phyloP scores from a whole-genome alignment of 2,329 filamentous ascomycete species.

The Fonsecaea multimorphosa region DNA sequence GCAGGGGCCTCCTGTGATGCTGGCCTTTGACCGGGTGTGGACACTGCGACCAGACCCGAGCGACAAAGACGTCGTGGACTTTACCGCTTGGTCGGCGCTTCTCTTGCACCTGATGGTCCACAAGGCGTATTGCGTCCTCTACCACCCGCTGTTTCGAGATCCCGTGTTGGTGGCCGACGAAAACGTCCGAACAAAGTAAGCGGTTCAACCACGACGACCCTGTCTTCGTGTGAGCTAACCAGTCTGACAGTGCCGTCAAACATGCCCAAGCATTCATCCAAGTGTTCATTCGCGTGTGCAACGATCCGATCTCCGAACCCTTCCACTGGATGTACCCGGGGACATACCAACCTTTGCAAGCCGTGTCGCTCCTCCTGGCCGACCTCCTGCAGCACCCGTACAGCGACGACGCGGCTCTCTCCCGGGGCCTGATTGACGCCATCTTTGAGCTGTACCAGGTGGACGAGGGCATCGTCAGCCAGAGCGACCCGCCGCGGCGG shows the following conservation, averaged over 20 bases:
- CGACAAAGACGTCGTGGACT: constrained; percentile 31
- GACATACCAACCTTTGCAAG: constrained; percentile 39
- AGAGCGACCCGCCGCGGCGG: constrained; percentile 28
- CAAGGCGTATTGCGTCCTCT: constrained; percentile 39
- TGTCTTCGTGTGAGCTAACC: background rate
- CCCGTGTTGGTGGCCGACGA: constrained; percentile 17
- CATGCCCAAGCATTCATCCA: constrained; percentile 39
- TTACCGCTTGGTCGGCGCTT: constrained; percentile 30
- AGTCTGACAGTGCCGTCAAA: constrained; percentile 34
- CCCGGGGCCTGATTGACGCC: constrained; percentile 34
- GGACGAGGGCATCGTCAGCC: constrained; percentile 34
- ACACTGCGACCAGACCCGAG: constrained; percentile 23
- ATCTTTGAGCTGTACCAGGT: constrained; percentile 38
- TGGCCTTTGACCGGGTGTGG: constrained; percentile 30
- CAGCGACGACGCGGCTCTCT: constrained; percentile 35
- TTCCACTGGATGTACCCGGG: constrained; percentile 41
- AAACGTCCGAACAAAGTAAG: constrained; percentile 28
- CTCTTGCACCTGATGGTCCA: constrained; percentile 39
- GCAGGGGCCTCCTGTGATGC: background rate
- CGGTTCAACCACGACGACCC: background rate
- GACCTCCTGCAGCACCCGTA: constrained; percentile 37
- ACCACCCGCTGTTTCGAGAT: constrained; percentile 36
- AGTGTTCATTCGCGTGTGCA: constrained; percentile 38
- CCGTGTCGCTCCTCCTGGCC: constrained; percentile 35
- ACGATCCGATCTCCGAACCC: constrained; percentile 33